Conservation (phyloP, 2,329 filamentous ascomycete species). For the Lasiodiplodia sp. region DNA sequence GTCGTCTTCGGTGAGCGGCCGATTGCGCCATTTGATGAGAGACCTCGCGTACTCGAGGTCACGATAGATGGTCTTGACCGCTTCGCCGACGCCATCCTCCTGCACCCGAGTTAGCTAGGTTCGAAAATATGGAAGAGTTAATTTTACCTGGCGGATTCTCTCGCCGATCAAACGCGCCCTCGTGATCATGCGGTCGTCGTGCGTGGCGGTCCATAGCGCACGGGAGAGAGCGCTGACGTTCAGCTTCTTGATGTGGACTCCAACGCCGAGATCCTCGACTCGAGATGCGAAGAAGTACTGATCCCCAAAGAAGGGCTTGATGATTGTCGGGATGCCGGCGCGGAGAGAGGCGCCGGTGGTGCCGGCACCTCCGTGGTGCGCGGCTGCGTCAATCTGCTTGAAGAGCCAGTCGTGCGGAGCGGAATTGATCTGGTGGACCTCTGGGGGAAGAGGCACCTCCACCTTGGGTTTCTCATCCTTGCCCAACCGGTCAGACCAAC, state of each 20-base stretch:
- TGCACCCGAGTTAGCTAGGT: conserved; percentile 49
- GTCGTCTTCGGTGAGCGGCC: conserved; percentile 12
- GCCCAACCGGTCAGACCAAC: conserved; percentile 87
- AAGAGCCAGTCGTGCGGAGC: conserved; percentile 98
- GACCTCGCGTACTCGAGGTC: conserved; percentile 92
- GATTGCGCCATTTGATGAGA: conserved; percentile 67
- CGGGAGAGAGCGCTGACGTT: conserved; percentile 85
- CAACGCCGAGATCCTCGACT: conserved; percentile 92
- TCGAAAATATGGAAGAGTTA: no score
- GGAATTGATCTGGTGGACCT: conserved; percentile 87
- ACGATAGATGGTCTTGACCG: conserved; percentile 91
- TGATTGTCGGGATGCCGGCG: conserved; percentile 90
- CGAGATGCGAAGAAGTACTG: conserved; percentile 94
- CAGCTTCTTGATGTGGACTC: conserved; percentile 86
- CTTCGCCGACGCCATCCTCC: conserved; percentile 89
- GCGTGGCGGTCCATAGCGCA: conserved; percentile 89
- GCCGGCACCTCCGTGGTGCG: conserved; percentile 92
- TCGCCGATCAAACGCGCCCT: conserved; percentile 85
- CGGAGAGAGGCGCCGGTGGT: conserved; percentile 93
- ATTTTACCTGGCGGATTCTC: conserved; percentile 80
- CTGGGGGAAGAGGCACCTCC: conserved; percentile 71
- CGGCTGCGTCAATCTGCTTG: conserved; percentile 88
- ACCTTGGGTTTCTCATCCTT: conserved; percentile 51
- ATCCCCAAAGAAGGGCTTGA: conserved; percentile 97
- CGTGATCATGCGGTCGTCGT: conserved; percentile 87